These are phyloP conservation scores for Amauroascus niger DNA, from an alignment of 2,329 filamentous ascomycete genomes.

Conservation along the genomic window DNA sequence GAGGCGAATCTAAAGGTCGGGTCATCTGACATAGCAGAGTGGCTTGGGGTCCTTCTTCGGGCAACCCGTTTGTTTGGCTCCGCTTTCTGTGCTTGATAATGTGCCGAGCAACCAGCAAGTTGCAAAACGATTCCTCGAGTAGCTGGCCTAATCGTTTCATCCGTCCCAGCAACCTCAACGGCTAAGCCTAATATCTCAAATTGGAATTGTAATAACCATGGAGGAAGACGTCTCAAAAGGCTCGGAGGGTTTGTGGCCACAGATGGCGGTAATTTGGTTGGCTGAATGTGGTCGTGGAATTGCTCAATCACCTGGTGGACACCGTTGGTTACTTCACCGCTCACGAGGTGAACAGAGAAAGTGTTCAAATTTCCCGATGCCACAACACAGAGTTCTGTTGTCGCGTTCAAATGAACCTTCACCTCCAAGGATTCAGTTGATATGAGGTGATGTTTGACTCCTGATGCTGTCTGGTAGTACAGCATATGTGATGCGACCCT, in stretches of 20 bases:
- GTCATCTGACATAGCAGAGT: constrained; percentile 58
- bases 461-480: constrained; percentile 84
- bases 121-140: constrained; percentile 77
- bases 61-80: constrained; percentile 45
- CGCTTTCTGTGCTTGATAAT: constrained; percentile 74
- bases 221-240: constrained; percentile 66
- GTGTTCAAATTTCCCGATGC: constrained; percentile 72
- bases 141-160: constrained; percentile 70
- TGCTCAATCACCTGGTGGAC: constrained; percentile 85
- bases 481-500: constrained; percentile 77
- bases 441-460: constrained; percentile 74
- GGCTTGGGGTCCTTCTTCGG: constrained; percentile 64
- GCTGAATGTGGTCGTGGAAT: constrained; percentile 59
- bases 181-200: constrained; percentile 84
- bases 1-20: constrained; percentile 44
- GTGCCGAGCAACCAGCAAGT: constrained; percentile 74
- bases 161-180: constrained; percentile 80
- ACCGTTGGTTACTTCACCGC: constrained; percentile 85
- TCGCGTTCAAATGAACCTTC: constrained; percentile 73
- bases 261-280: constrained; percentile 47
- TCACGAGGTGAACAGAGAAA: constrained; percentile 78
- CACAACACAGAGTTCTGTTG: constrained; percentile 74
- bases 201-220: constrained; percentile 75
- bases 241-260: constrained; percentile 49
- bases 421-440: constrained; percentile 81